Evolutionary conservation across 495 filamentous ascomycete genomes (phyloP).

Genomic region (Penicillium macrosclerotiorum): DNA sequence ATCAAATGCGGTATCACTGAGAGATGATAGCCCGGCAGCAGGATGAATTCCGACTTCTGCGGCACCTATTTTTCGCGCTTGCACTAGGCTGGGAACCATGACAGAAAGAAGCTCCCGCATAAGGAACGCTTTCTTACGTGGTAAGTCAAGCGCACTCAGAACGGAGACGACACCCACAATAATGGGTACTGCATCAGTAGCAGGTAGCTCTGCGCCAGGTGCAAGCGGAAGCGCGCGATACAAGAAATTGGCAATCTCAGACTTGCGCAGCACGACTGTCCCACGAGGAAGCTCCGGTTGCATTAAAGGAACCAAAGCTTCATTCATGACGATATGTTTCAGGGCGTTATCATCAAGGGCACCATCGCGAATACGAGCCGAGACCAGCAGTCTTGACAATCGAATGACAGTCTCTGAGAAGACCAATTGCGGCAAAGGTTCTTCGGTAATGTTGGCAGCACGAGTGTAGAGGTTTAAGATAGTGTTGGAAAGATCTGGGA

Average conservation of each 20-base stretch:
- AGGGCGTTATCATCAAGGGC: slow-evolving; percentile 65
- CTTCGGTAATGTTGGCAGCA: slow-evolving; percentile 69
- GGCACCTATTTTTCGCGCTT: slow-evolving; percentile 87
- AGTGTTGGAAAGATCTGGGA: slow-evolving; percentile 76
- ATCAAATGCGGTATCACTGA: slow-evolving; percentile 51
- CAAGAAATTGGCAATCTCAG: slow-evolving; percentile 66
- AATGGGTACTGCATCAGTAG: slow-evolving; percentile 70
- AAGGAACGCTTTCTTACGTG: slow-evolving; percentile 84
- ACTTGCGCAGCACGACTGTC: slow-evolving; percentile 45
- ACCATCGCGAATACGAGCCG: slow-evolving; percentile 67
- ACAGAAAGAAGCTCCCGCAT: slow-evolving; percentile 80
- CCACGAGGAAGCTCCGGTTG: slow-evolving; percentile 45
- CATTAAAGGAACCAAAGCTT: slow-evolving; percentile 37
- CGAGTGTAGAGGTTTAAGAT: slow-evolving; percentile 81
- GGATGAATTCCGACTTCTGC: slow-evolving; percentile 95
- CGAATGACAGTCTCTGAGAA: slow-evolving; percentile 81
- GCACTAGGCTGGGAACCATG: slow-evolving; percentile 80
- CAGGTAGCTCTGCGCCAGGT: slow-evolving; percentile 55
- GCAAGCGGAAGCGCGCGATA: slow-evolving; percentile 71
- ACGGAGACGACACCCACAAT: slow-evolving; percentile 85
- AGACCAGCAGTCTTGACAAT: slow-evolving; percentile 69
- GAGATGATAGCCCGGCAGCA: slow-evolving; percentile 72
- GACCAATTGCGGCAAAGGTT: slow-evolving; percentile 75
- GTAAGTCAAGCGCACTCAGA: slow-evolving; percentile 68
- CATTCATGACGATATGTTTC: slow-evolving; percentile 62